Conservation (phyloP, 305 asterid genomes). For the Solanum chacoense region DNA sequence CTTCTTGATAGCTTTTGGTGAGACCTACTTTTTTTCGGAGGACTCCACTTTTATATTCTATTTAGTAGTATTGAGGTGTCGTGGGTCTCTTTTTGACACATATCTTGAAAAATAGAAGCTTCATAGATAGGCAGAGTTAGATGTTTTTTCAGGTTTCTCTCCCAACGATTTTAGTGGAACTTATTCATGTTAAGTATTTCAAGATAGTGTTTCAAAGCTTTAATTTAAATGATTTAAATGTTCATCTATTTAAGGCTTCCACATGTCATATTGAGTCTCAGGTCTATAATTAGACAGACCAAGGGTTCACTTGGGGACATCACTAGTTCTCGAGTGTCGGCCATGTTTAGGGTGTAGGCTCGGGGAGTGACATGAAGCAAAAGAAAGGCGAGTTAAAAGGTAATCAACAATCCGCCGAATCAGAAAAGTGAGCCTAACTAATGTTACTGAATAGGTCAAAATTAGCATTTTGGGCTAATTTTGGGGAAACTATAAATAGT, state of each 20-base stretch:
- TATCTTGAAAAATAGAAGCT: neutral
- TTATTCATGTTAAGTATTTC: neutral
- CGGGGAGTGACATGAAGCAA: neutral
- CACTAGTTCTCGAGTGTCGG: neutral
- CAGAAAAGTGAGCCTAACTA: neutral
- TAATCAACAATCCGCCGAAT: neutral
- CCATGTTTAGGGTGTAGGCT: neutral
- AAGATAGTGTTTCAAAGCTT: neutral
- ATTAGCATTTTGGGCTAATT: neutral
- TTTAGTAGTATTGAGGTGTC: neutral
- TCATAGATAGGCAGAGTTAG: neutral
- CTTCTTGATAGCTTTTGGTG: neutral
- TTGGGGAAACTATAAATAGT: neutral
- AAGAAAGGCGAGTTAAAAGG: neutral
- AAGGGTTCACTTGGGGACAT: neutral
- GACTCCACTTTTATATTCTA: neutral
- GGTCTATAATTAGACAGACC: neutral
- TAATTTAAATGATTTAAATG: neutral
- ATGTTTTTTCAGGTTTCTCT: neutral
- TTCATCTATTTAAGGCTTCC: neutral
- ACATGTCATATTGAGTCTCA: neutral
- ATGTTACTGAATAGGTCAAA: neutral
- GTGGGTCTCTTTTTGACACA: neutral
- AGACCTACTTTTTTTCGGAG: neutral
- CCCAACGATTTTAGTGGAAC: neutral